Percentiles rank a stretch among this genome's conserved stretches.
phyloP scores from a whole-genome alignment of 495 filamentous ascomycete species.

The Podospora conica region DNA sequence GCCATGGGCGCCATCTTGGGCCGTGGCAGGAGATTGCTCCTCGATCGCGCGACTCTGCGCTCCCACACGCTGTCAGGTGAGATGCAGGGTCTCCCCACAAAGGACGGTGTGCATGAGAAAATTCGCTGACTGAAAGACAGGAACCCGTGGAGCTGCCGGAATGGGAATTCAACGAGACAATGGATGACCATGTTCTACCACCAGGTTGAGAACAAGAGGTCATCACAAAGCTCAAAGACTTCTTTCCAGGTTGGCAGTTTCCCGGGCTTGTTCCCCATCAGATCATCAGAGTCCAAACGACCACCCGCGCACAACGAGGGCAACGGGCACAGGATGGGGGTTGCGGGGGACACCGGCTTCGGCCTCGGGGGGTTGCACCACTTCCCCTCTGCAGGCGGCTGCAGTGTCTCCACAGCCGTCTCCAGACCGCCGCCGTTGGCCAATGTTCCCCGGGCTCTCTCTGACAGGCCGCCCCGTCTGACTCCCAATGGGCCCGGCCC shows the following conservation, averaged over 20 bases:
- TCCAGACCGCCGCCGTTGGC: constrained; percentile 12
- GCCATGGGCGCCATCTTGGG: constrained; percentile 4
- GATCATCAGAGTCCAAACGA: background rate
- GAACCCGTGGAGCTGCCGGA: background rate
- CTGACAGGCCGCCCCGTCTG: constrained; percentile 30
- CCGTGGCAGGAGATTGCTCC: constrained; percentile 8
- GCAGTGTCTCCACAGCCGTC: constrained; percentile 3
- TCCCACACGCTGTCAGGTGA: constrained; percentile 32
- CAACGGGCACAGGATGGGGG: constrained; percentile 1
- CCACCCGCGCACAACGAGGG: background rate
- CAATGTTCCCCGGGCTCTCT: constrained; percentile 19
- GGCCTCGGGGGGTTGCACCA: constrained; percentile 8
- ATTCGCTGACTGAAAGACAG: background rate
- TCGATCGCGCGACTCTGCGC: constrained; percentile 20
- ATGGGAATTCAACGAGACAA: background rate
- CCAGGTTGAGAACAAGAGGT: background rate
- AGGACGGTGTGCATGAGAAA: background rate
- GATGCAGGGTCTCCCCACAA: constrained; percentile 17
- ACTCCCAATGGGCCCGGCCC: background rate
- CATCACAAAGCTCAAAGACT: background rate
- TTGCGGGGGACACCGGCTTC: constrained; percentile 1
- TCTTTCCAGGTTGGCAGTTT: background rate
- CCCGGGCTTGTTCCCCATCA: background rate
- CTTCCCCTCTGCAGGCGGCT: constrained; percentile 9
- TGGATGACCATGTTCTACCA: too few species aligned